Evolutionary conservation across 345 rosid species (phyloP), one percentile per base, ranked within the genome.

Genomic region (Litchi chinensis): DNA sequence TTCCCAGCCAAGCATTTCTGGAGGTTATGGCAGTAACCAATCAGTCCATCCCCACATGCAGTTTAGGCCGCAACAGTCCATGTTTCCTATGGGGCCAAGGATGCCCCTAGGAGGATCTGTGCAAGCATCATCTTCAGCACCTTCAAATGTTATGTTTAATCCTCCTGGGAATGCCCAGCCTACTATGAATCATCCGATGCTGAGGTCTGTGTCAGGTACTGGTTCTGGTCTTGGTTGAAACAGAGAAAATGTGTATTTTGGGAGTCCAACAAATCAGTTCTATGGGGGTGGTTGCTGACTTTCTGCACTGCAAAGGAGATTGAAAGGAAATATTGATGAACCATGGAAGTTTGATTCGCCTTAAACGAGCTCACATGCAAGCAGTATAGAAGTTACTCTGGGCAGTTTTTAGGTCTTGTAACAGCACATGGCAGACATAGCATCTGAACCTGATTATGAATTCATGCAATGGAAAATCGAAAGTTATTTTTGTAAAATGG

Each of bases 1-100:
- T 70, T 87, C 93, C 0, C 97, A 94, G 74, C 93, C 93, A 56
- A 85, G 87, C 83, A 79, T 85, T 79, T 80, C 97, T 0, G 97
- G 92, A 0, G 97, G 92, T 66, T 92, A 83, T 71, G 86, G 86
- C 52, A 79, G 76, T 82, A 89, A 79, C 87, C 93, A 89, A 22
- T 86, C 86, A 68, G 85, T 83, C 54, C 93, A 90, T 76, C 89
- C 97, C 59, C 95, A 89, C 70, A 88, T 94, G 95, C 90, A 92
- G 56, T 94, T 88, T 86, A 85, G 91, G 91, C 92, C 93, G 76
- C 91, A 93, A 74, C 98, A 85, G 65, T 74, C 83, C 16, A 88
- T 91, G 83, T 94, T 94, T 79, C 82, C 93, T 0, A 70, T 88
- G 79, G 99, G 97, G 32, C 93, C 91, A 4, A 90, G 98, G 85